These are phyloP conservation scores for Yarrowia sp. DNA, from an alignment of 805 yeast genomes.

Conservation along the genomic window DNA sequence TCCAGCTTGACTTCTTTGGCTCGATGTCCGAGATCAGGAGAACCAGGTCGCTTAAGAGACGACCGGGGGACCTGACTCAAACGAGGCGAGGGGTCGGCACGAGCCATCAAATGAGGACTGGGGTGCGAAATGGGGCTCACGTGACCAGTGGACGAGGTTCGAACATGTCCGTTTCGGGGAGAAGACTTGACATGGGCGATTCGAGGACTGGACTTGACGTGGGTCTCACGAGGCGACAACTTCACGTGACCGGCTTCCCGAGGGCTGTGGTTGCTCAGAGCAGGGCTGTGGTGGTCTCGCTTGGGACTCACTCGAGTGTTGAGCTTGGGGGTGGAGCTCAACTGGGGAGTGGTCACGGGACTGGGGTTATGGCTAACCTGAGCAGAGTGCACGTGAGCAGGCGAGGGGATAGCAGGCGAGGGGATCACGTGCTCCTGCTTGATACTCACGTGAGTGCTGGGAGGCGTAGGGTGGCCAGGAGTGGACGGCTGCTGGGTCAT, in stretches of 20 bases:
- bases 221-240: not conserved
- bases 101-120: not conserved
- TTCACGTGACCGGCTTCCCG: not conserved
- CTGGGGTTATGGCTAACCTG: not conserved
- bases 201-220: no score
- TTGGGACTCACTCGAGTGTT: not conserved
- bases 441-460: not conserved
- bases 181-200: no score
- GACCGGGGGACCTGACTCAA: not conserved
- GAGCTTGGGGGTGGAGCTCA: not conserved
- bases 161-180: not conserved
- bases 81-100: not conserved
- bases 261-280: not conserved
- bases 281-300: not conserved
- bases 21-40: not conserved
- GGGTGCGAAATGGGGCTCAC: not conserved
- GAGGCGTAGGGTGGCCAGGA: not conserved
- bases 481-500: not conserved
- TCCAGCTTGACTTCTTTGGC: conserved; percentile 16
- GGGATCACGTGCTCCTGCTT: conserved; percentile 4
- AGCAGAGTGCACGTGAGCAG: not conserved
- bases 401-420: not conserved
- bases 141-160: not conserved
- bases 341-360: conserved; percentile 17
- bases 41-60: not conserved